Base-by-base conservation (phyloP, 768 basidiomycete species). In the Lentinus tigrinus region DNA sequence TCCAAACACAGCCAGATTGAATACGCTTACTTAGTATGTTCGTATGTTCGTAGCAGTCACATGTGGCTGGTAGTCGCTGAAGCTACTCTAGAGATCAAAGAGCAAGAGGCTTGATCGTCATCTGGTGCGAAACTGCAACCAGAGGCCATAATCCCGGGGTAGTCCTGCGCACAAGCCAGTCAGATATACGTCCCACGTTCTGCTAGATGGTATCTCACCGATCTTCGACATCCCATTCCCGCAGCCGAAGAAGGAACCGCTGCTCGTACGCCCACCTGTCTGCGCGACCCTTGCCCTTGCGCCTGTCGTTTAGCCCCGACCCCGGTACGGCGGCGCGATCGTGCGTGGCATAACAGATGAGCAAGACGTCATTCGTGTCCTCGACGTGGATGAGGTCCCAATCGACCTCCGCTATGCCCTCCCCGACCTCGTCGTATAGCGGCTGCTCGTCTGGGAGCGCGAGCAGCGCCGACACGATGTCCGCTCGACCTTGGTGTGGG, bases 101-200 rank as follows among this genome's bases (percentile, higher is more conserved):
- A 2, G 19, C 24, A 1, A 48, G 39, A 40, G 51, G 39, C 14
- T 59, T 23, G n/a, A 60, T 37, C 1, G 57, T 61, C 56, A 69
- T 65, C 28, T 67, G 68, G 51, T 69, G 68, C 24, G 57, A 60
- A n/a, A 69, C 60, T 4, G 62, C 66, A 17, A 67, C 55, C 6
- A 66, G 46, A 0, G 60, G 59, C 66, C 64, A 67, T 6, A 63
- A 38, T 7, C 56, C 66, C n/a, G 60, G 61, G 0, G 60, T 63
- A 10, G 38, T 19, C 38, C 68, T 67, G 24, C 5, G 4, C 21
- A 1, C n/a, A 11, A 3, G 9, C 8, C 38, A 14, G 6, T 23
- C 37, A 14, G 40, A 44, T 14, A 46, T 17, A 26, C n/a, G 46
- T n/a, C 23, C 13, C 14, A 9, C 5, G 10, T 16, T 17, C 4